A percentile compares a stretch with the other conserved stretches of the same genome.
phyloP scores from a whole-genome alignment of 257 asterid genomes.

The Gardenia jasminoides region DNA sequence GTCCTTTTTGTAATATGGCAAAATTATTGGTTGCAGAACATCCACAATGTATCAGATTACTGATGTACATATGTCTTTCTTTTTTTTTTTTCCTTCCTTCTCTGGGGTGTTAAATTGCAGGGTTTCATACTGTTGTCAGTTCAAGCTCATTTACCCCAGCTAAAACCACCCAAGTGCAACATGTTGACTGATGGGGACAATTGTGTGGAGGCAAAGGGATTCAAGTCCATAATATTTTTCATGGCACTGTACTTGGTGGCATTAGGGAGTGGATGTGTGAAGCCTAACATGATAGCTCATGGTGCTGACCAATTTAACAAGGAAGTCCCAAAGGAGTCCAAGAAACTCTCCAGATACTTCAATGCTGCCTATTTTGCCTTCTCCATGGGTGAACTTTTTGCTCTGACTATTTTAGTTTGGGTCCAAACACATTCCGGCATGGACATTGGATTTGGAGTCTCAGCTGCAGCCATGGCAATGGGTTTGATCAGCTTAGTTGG shows the following conservation, averaged over 20 bases:
- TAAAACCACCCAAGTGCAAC: constrained; percentile 78
- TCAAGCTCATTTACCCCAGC: constrained; percentile 92
- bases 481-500: constrained; percentile 61
- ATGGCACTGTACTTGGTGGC: constrained; percentile 87
- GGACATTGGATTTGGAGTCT: constrained; percentile 87
- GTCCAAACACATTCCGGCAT: constrained; percentile 96
- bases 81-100: no score
- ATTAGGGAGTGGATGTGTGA: constrained; percentile 91
- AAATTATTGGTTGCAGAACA: background rate
- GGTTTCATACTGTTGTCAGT: constrained; percentile 87
- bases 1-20: no score
- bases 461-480: constrained; percentile 89
- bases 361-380: constrained; percentile 93
- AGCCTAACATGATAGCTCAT: constrained; percentile 93
- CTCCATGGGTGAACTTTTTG: constrained; percentile 78
- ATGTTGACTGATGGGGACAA: constrained; percentile 31
- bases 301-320: constrained; percentile 87
- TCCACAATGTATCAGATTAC: background rate
- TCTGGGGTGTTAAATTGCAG: constrained; percentile 30
- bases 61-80: background rate
- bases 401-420: constrained; percentile 74
- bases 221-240: constrained; percentile 60
- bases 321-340: constrained; percentile 44
- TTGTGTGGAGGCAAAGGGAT: constrained; percentile 71
- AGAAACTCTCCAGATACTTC: constrained; percentile 76